Percentiles rank a stretch among this genome's conserved stretches.
Evolutionary conservation across 352 stramenopile species (phyloP).

Genomic region (Phytophthora ramorum): DNA sequence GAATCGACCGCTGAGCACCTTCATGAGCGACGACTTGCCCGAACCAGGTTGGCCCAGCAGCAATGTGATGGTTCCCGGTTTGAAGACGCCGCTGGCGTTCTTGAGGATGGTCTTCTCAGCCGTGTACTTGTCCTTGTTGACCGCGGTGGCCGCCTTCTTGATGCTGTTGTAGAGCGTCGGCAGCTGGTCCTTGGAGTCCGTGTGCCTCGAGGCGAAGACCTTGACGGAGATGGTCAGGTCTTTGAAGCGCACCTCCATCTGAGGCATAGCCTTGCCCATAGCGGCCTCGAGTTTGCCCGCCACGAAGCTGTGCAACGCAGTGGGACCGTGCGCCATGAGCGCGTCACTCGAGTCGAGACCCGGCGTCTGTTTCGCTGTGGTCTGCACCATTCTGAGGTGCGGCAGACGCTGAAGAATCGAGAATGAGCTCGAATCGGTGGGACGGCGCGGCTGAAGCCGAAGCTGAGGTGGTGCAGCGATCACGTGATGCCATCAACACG

Average conservation of each 20-base stretch:
- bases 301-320: conserved; percentile 49
- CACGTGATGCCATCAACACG: conserved; percentile 2
- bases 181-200: conserved; percentile 31
- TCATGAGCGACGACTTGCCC: conserved; percentile 37
- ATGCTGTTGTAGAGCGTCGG: conserved; percentile 54
- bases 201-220: conserved; percentile 21
- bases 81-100: conserved; percentile 53
- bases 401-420: not conserved
- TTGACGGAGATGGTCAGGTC: conserved; percentile 36
- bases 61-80: conserved; percentile 42
- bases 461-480: not conserved
- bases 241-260: conserved; percentile 49
- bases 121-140: conserved; percentile 39
- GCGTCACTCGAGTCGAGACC: conserved; percentile 35
- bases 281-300: conserved; percentile 37
- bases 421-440: not conserved
- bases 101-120: not conserved
- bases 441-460: not conserved
- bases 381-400: not conserved
- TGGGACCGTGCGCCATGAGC: conserved; percentile 43
- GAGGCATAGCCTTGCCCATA: conserved; percentile 48
- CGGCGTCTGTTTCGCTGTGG: conserved; percentile 16
- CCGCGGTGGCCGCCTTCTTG: conserved; percentile 45
- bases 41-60: conserved; percentile 32
- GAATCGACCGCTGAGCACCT: conserved; percentile 47